Evolutionary conservation across 2,329 filamentous ascomycete species (phyloP).

Genomic region (Sarocladium strictum): DNA sequence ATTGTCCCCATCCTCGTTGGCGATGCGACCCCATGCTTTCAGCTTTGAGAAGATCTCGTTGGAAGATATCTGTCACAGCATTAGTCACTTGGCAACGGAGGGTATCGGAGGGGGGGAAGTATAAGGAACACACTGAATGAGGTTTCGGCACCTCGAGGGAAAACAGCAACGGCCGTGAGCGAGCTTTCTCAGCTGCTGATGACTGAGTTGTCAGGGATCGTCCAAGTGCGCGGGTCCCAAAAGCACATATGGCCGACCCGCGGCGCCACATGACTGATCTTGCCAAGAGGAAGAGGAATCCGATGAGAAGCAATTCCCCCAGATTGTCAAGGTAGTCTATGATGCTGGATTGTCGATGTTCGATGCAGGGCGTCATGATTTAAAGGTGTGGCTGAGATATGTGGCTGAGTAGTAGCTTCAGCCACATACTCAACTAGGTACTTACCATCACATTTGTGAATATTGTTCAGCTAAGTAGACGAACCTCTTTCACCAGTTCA

Average conservation of each 20-base stretch:
- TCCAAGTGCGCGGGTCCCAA: not conserved
- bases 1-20: slow-evolving; percentile 26
- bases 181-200: not conserved
- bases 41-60: not conserved
- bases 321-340: too few relatives aligned
- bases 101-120: too few relatives aligned
- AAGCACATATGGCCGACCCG: not conserved
- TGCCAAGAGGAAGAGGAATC: too few relatives aligned
- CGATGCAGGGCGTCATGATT: not conserved
- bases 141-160: not conserved
- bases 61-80: not conserved
- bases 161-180: not conserved
- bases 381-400: not conserved
- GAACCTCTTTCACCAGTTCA: too few relatives aligned
- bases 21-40: slow-evolving; percentile 12
- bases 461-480: too few relatives aligned
- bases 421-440: not conserved
- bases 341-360: not conserved
- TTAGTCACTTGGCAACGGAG: too few relatives aligned
- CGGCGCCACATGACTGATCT: not conserved
- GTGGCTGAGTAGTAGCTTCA: too few relatives aligned
- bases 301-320: too few relatives aligned
- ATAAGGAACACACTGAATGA: not conserved
- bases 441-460: too few relatives aligned
- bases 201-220: not conserved